Percentiles rank a stretch among this genome's conserved stretches.
Evolutionary conservation across 2,329 filamentous ascomycete species (phyloP).

Genomic region (Tolypocladium endophyticum): DNA sequence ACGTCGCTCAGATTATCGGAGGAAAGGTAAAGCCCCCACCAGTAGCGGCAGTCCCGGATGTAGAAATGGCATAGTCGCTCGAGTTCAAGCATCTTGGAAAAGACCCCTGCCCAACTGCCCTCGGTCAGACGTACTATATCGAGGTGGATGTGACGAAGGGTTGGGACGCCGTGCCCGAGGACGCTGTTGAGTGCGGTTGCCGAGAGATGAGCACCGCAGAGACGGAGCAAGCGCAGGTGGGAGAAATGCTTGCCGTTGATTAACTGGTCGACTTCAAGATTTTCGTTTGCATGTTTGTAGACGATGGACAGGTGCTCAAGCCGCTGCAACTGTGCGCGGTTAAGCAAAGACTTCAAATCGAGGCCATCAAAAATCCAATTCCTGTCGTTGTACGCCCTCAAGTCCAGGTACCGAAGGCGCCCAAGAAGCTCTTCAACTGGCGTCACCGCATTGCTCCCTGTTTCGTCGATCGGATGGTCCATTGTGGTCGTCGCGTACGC

Average conservation of each 20-base stretch:
- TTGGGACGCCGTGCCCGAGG: background rate
- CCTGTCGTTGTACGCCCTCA: no score
- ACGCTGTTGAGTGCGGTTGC: background rate
- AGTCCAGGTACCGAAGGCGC: background rate
- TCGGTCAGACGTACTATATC: background rate
- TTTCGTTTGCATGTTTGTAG: no score
- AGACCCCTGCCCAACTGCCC: background rate
- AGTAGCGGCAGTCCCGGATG: background rate
- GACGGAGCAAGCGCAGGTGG: background rate
- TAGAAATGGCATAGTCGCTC: background rate
- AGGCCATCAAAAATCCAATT: no score
- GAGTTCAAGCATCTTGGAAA: background rate
- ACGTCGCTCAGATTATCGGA: background rate
- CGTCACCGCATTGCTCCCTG: background rate
- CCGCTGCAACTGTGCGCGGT: background rate
- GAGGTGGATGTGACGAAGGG: background rate
- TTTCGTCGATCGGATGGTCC: no score
- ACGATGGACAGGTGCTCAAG: background rate
- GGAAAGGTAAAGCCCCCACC: background rate
- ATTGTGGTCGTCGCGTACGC: accelerated
- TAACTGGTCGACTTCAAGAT: background rate
- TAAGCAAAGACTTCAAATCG: background rate
- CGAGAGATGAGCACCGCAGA: background rate
- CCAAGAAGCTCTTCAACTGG: background rate
- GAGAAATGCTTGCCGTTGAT: background rate